These are phyloP conservation scores for Elaeis guineensis DNA, from an alignment of 176 grass and related monocot species.

Conservation along the genomic window DNA sequence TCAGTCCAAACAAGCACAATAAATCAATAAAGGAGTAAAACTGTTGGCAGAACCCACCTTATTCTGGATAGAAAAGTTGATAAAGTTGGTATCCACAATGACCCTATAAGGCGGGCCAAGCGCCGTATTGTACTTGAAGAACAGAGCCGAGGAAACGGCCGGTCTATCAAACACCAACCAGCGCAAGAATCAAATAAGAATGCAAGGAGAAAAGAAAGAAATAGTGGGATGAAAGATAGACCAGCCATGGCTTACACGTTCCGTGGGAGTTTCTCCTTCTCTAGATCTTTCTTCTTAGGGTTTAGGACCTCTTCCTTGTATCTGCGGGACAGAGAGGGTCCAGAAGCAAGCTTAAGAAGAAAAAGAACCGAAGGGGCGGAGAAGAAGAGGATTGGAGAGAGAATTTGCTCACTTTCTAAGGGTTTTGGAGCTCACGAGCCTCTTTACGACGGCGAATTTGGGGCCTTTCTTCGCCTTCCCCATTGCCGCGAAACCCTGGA, in stretches of 20 bases:
- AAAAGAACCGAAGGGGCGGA: neutral
- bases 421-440: constrained; percentile 72
- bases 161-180: constrained; percentile 24
- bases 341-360: neutral
- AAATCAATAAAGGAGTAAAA: neutral
- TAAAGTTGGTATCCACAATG: constrained; percentile 97
- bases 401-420: constrained; percentile 38
- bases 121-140: constrained; percentile 90
- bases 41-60: constrained; percentile 22
- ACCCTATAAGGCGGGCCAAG: constrained; percentile 79
- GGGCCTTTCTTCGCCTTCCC: constrained; percentile 58
- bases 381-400: neutral
- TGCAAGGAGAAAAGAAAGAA: neutral
- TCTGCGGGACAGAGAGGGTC: neutral
- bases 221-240: neutral
- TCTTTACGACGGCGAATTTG: constrained; percentile 77
- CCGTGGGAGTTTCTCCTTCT: neutral
- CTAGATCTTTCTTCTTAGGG: neutral
- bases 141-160: constrained; percentile 56
- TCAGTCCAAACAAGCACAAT: neutral
- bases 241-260: constrained; percentile 32
- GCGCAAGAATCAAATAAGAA: neutral
- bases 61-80: constrained; percentile 97
- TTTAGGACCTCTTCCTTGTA: neutral
- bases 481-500: constrained; percentile 19